Conservation (phyloP, 805 yeast species). For the Ascoidea rubescens region DNA sequence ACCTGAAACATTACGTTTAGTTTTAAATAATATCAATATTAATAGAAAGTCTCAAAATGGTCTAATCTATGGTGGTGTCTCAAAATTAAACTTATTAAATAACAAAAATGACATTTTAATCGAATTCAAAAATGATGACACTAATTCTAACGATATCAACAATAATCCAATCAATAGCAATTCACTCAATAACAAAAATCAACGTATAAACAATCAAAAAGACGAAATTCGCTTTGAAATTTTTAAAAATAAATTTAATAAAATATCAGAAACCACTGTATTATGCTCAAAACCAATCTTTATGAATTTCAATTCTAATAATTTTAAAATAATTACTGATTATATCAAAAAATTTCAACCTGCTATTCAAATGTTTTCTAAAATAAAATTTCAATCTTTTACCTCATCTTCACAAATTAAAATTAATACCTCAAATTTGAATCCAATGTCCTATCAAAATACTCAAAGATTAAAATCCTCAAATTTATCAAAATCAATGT, state of each 20-base stretch:
- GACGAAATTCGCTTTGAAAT: not conserved
- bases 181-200: not conserved
- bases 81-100: constrained; percentile 18
- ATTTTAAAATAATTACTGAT: constrained; percentile 18
- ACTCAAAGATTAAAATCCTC: not conserved
- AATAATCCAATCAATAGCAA: too few species aligned
- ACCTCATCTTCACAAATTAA: too few species aligned
- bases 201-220: not conserved
- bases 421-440: not conserved
- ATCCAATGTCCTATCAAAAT: not conserved
- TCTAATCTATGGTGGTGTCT: constrained; percentile 35
- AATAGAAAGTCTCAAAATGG: constrained; percentile 26
- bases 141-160: not conserved
- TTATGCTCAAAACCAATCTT: constrained; percentile 29
- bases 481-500: not conserved
- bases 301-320: constrained; percentile 7
- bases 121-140: constrained; percentile 7
- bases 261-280: constrained; percentile 21
- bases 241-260: too few species aligned
- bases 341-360: constrained; percentile 15
- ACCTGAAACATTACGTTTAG: constrained; percentile 17
- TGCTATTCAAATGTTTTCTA: not conserved
- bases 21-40: constrained; percentile 20
- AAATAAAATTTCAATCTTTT: constrained; percentile 14
- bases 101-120: constrained; percentile 9